phyloP scores from a whole-genome alignment of 495 filamentous ascomycete species.

The Xanthoparmelia taractica region DNA sequence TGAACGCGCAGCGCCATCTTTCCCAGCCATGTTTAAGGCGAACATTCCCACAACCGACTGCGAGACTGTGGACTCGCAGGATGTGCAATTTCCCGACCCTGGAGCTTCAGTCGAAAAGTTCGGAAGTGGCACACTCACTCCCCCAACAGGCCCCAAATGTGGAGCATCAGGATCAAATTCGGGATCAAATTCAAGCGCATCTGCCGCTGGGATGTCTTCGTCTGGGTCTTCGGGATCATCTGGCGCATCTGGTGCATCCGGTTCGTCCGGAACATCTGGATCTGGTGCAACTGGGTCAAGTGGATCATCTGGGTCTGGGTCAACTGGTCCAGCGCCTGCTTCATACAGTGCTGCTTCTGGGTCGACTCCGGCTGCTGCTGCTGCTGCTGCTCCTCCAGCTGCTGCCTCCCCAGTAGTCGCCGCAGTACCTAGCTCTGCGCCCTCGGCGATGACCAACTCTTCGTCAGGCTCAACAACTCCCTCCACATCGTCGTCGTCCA shows the following conservation, averaged over 20 bases:
- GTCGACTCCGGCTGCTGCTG: neutral
- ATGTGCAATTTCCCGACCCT: slow-evolving; percentile 24
- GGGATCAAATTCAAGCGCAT: neutral
- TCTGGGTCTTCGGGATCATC: neutral
- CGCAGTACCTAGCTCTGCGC: slow-evolving; percentile 7
- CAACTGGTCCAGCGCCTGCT: neutral
- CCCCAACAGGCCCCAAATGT: slow-evolving; percentile 17
- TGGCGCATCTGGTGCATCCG: neutral
- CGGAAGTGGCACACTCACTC: neutral
- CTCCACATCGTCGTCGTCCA: slow-evolving; percentile 10
- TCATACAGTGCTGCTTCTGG: neutral
- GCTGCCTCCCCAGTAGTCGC: neutral
- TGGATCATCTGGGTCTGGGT: neutral
- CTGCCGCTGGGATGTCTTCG: neutral
- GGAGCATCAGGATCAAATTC: neutral
- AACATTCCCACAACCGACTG: slow-evolving; percentile 40
- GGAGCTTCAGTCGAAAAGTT: slow-evolving; percentile 21
- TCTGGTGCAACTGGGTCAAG: neutral
- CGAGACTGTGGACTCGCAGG: slow-evolving; percentile 29
- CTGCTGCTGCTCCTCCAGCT: neutral
- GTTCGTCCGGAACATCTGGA: neutral
- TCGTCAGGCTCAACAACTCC: slow-evolving; percentile 10
- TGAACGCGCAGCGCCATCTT: slow-evolving; percentile 17
- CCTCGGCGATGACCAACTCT: slow-evolving; percentile 8
- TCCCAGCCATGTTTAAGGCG: slow-evolving; percentile 51